Percentiles rank a stretch among this genome's conserved stretches.
phyloP scores from a whole-genome alignment of 2,329 filamentous ascomycete genomes.

The Diplodia intermedia region DNA sequence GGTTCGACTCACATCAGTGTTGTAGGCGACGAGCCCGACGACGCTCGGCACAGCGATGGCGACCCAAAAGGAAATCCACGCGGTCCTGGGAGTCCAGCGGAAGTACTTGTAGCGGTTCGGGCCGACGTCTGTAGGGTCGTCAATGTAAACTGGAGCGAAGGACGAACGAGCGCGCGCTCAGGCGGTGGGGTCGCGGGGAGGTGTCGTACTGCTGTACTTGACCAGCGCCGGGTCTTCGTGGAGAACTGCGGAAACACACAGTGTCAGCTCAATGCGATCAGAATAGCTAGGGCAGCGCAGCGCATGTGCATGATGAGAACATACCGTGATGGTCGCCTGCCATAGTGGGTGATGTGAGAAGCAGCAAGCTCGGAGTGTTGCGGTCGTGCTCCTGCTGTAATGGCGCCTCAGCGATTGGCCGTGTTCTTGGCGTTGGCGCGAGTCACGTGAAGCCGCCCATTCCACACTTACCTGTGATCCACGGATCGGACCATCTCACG shows the following conservation, averaged over 20 bases:
- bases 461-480: background rate
- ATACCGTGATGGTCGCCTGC: slow-evolving; percentile 30
- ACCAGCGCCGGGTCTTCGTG: slow-evolving; percentile 63
- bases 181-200: slow-evolving; percentile 36
- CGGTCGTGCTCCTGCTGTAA: slow-evolving; percentile 23
- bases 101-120: slow-evolving; percentile 92
- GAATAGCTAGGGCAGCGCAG: background rate
- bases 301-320: background rate
- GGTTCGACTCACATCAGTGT: slow-evolving; percentile 76
- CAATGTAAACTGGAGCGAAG: slow-evolving; percentile 12
- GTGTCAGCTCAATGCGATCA: slow-evolving; percentile 15
- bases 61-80: slow-evolving; percentile 79
- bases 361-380: slow-evolving; percentile 16
- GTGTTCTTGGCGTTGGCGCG: background rate
- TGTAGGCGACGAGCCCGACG: slow-evolving; percentile 75
- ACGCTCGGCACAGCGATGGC: slow-evolving; percentile 73
- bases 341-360: slow-evolving; percentile 25
- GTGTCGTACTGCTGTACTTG: slow-evolving; percentile 60
- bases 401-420: slow-evolving; percentile 3
- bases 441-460: slow-evolving; percentile 9
- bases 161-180: slow-evolving; percentile 11
- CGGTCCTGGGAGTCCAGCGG: slow-evolving; percentile 86
- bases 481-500: background rate
- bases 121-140: slow-evolving; percentile 70
- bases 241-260: slow-evolving; percentile 48